Conservation (phyloP, 2,329 filamentous ascomycete species). For the Clonostachys rosea region DNA sequence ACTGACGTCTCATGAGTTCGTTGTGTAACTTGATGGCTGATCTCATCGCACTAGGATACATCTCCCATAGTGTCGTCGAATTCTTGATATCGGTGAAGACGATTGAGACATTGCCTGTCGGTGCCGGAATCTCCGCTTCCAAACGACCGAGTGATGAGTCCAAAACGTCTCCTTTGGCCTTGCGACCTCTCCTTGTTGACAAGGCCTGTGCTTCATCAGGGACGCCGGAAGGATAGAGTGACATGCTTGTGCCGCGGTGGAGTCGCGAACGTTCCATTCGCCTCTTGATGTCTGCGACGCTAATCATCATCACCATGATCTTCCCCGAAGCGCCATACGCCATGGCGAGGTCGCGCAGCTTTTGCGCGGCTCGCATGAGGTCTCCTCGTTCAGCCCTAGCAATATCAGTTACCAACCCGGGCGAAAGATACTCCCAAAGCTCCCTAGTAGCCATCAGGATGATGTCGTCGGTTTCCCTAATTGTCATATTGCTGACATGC, state of each 20-base stretch:
- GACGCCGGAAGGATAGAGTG: conserved; percentile 72
- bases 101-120: conserved; percentile 84
- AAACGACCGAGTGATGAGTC: conserved; percentile 85
- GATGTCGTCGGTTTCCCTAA: conserved; percentile 89
- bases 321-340: conserved; percentile 92
- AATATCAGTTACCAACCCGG: conserved; percentile 87
- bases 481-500: conserved; percentile 70
- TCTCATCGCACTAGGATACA: conserved; percentile 90
- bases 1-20: conserved; percentile 88
- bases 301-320: conserved; percentile 99
- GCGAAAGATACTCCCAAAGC: conserved; percentile 90
- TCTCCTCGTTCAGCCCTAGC: conserved; percentile 82
- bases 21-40: conserved; percentile 97
- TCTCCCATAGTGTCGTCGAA: conserved; percentile 94
- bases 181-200: conserved; percentile 41
- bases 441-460: conserved; percentile 88
- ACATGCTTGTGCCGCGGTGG: conserved; percentile 77
- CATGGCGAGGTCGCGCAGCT: conserved; percentile 90
- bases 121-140: conserved; percentile 86
- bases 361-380: conserved; percentile 92
- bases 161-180: conserved; percentile 58
- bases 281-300: conserved; percentile 84
- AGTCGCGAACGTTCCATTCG: conserved; percentile 68
- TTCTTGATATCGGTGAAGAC: conserved; percentile 99
- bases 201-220: conserved; percentile 62